Conservation (phyloP, 768 basidiomycete genomes). For the Pluteus cervinus region DNA sequence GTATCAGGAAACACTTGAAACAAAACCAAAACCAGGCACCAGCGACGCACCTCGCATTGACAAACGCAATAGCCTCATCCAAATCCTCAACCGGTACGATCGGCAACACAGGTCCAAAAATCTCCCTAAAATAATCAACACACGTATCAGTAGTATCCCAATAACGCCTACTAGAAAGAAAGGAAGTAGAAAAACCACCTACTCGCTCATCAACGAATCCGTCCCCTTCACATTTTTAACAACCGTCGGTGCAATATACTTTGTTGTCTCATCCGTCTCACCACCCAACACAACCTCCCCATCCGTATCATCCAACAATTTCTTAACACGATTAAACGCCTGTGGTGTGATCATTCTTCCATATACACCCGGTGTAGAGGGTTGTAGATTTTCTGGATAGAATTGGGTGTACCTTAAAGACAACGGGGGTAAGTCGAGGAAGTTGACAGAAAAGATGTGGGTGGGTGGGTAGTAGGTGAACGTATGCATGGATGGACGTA, state of each 20-base stretch:
- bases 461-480: background rate
- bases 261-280: conserved; percentile 43
- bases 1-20: background rate
- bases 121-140: conserved; percentile 37
- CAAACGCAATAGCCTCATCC: conserved; percentile 48
- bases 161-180: background rate
- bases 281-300: conserved; percentile 67
- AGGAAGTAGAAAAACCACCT: conserved; percentile 21
- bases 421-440: conserved; percentile 1
- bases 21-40: background rate
- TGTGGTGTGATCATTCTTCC: conserved; percentile 44
- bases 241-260: conserved; percentile 69
- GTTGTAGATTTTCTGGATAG: conserved; percentile 44
- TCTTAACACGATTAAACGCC: conserved; percentile 48
- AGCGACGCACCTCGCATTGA: conserved; percentile 41
- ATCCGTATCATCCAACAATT: conserved; percentile 57
- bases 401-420: conserved; percentile 41
- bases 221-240: conserved; percentile 54
- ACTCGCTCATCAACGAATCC: conserved; percentile 79
- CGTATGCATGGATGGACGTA: conserved; percentile 17
- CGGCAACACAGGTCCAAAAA: conserved; percentile 70
- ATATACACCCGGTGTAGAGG: conserved; percentile 36
- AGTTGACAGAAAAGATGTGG: no score
- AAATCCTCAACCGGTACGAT: conserved; percentile 51
- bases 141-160: background rate